Conservation (phyloP, 352 stramenopile genomes). For the Phytophthora cryptogea region DNA sequence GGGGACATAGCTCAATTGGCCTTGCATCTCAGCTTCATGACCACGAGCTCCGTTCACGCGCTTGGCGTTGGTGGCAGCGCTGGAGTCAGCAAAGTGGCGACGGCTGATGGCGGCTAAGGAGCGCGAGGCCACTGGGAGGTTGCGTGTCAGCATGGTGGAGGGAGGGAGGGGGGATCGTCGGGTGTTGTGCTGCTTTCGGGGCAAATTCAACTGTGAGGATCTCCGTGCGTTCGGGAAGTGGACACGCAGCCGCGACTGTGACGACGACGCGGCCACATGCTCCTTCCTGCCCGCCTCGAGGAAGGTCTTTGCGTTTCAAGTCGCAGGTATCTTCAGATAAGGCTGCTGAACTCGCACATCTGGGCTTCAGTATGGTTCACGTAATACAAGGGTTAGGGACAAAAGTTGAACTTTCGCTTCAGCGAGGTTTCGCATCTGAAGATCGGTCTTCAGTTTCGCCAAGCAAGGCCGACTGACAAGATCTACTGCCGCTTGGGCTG, state of each 20-base stretch:
- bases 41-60: constrained; percentile 22
- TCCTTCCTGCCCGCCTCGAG: constrained; percentile 18
- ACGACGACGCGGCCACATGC: constrained; percentile 24
- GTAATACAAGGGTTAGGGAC: constrained; percentile 27
- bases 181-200: constrained; percentile 8
- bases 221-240: neutral
- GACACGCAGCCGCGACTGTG: constrained; percentile 15
- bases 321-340: constrained; percentile 15
- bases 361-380: constrained; percentile 27
- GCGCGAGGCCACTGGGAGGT: constrained; percentile 23
- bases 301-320: constrained; percentile 32
- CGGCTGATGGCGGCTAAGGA: constrained; percentile 32
- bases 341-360: constrained; percentile 30
- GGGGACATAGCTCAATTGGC: constrained; percentile 56
- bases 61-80: constrained; percentile 29
- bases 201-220: constrained; percentile 21
- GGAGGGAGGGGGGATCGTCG: too few relatives aligned
- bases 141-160: constrained; percentile 39
- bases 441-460: constrained; percentile 3
- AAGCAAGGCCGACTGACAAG: neutral
- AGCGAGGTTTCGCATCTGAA: constrained; percentile 18
- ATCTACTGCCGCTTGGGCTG: neutral
- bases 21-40: constrained; percentile 30
- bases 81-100: constrained; percentile 49
- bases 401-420: constrained; percentile 34